Conservation (phyloP, 208 protist species). For the Leptomonas pyrrhocoris region DNA sequence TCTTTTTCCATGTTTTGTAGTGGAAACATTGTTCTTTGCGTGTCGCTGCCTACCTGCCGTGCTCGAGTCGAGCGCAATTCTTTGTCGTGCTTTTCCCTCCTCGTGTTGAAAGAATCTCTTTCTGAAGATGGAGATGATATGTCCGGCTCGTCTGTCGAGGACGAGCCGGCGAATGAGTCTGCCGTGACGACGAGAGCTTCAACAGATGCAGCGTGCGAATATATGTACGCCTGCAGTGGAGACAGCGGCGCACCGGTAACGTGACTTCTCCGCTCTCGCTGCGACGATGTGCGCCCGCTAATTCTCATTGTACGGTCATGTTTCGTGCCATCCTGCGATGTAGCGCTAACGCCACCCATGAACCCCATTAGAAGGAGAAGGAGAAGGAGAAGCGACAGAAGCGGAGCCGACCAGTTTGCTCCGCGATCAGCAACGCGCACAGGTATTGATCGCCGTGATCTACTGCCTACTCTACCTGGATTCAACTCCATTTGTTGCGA, state of each 20-base stretch:
- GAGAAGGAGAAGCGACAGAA: background rate
- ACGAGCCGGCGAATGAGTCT: background rate
- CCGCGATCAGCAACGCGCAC: background rate
- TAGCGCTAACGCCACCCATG: background rate
- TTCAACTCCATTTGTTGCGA: conserved; percentile 2
- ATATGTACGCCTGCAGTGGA: conserved; percentile 19
- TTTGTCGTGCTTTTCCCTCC: too few species aligned
- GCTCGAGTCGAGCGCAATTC: too few species aligned
- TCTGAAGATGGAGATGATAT: too few species aligned
- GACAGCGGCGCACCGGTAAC: background rate
- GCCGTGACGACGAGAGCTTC: background rate
- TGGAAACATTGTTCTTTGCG: too few species aligned
- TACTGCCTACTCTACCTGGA: background rate
- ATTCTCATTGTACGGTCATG: background rate
- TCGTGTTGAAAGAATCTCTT: too few species aligned
- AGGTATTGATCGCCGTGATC: background rate
- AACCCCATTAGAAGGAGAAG: background rate
- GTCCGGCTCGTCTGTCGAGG: too few species aligned
- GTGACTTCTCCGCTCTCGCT: background rate
- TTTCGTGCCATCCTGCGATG: background rate
- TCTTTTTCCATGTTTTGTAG: too few species aligned
- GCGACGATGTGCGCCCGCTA: background rate
- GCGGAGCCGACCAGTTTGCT: background rate
- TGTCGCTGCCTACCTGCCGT: too few species aligned
- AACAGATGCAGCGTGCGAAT: conserved; percentile 9